phyloP scores from a whole-genome alignment of 2,329 filamentous ascomycete genomes.

The Ophiosphaerella herpotricha region DNA sequence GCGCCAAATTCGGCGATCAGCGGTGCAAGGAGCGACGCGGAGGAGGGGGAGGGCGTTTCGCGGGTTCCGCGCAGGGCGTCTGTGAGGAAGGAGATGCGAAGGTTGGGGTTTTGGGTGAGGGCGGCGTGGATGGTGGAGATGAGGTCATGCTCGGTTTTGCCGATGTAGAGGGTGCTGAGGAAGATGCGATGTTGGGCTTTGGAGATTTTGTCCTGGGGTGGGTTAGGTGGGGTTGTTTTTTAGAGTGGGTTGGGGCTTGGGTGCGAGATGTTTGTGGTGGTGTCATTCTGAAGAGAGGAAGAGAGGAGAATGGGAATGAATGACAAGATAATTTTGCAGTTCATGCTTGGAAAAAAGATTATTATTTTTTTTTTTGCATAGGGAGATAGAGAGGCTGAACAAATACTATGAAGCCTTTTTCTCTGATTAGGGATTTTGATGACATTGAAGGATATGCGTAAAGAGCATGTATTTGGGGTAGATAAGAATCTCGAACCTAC shows the following conservation, averaged over 20 bases:
- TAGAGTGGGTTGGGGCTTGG: background rate
- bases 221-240: slow-evolving; percentile 12
- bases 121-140: slow-evolving; percentile 78
- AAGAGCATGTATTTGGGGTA: too few relatives aligned
- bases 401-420: too few relatives aligned
- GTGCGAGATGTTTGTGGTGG: too few relatives aligned
- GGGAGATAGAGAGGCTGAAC: too few relatives aligned
- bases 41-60: slow-evolving; percentile 83
- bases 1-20: slow-evolving; percentile 83
- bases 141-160: slow-evolving; percentile 88
- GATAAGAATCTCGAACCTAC: slow-evolving; percentile 50
- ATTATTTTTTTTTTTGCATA: too few relatives aligned
- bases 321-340: too few relatives aligned
- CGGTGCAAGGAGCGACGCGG: slow-evolving; percentile 83
- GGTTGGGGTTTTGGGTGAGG: slow-evolving; percentile 71
- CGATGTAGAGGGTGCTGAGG: slow-evolving; percentile 95
- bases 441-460: too few relatives aligned
- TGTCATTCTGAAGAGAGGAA: too few relatives aligned
- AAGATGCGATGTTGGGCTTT: slow-evolving; percentile 81
- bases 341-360: too few relatives aligned
- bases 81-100: slow-evolving; percentile 86
- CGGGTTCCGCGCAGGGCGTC: slow-evolving; percentile 90
- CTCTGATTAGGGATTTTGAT: too few relatives aligned
- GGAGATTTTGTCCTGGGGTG: slow-evolving; percentile 67
- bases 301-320: too few relatives aligned